Base-by-base conservation (phyloP, 129 eudicot species). In the Solidago caesia region DNA sequence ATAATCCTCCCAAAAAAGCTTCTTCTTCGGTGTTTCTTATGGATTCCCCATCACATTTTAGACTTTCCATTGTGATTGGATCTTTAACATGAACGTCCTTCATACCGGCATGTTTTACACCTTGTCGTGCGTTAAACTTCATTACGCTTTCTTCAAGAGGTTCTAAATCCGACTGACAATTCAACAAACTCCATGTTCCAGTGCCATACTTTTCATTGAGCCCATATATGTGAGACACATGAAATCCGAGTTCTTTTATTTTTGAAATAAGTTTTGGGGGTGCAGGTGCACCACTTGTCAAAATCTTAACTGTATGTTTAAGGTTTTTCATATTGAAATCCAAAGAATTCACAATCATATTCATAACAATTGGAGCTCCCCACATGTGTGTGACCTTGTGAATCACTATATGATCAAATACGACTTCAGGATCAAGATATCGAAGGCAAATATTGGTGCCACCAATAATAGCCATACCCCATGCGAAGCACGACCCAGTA, bases 71-170 rank as follows among this genome's bases (percentile, higher is more conserved):
- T 59, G 65, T 59, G 4, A 59, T 11, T 0, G 65, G n/a, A 59
- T 59, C 65, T 59, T 26, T 59, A 7, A 59, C 65, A 59, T 59
- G 43, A 8, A 59, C 65, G 2, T 9, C 65, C 65, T 59, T 39
- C 5, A 59, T 2, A 7, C 5, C 33, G 10, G 16, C 26, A 3
- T 21, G 6, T 25, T 26, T 59, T 13, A 59, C n/a, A 16, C 65
- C 65, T 59, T 59, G 65, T 26, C 65, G n/a, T 59, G 65, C 33
- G 26, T 59, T 59, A 6, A 59, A 39, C 9, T 59, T 59, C 13
- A 4, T 5, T 26, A 33, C 3, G 39, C 4, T 26, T 59, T 59
- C 65, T 8, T 59, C 65, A 26, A 59, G 9, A 16, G 42, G n/a
- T 29, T 21, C 6, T 1, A 21, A 11, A 59, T 26, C 33, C 65